Conservation (phyloP, 2,329 filamentous ascomycete species). For the Cladosporium sp. region DNA sequence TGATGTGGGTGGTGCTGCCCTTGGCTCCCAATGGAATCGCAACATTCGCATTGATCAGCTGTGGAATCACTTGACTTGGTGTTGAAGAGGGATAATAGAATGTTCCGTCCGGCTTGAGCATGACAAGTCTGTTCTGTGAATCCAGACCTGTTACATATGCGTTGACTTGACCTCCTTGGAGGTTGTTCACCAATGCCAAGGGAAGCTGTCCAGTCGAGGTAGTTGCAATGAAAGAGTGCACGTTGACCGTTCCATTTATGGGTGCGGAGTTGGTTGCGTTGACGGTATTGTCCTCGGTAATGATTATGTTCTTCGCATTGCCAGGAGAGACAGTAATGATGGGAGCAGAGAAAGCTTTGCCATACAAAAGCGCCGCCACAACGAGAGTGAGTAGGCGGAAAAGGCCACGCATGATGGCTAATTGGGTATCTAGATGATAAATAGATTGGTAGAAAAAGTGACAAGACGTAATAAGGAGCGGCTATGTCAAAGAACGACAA, state of each 20-base stretch:
- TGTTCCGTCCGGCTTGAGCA: conserved; percentile 39
- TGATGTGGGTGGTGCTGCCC: conserved; percentile 38
- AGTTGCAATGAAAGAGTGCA: conserved; percentile 2
- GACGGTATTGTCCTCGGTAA: conserved; percentile 24
- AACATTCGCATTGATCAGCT: conserved; percentile 35
- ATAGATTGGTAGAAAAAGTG: neutral
- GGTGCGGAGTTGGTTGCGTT: conserved; percentile 20
- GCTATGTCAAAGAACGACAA: neutral
- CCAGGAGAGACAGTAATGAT: conserved; percentile 21
- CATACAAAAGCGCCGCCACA: conserved; percentile 1
- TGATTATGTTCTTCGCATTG: conserved; percentile 20
- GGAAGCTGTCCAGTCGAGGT: conserved; percentile 16
- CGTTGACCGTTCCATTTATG: neutral
- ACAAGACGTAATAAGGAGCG: neutral
- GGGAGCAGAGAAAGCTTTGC: conserved; percentile 17
- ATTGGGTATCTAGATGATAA: neutral
- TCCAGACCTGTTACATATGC: conserved; percentile 48
- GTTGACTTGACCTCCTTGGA: conserved; percentile 35
- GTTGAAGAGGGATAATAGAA: conserved; percentile 42
- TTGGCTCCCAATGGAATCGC: conserved; percentile 38
- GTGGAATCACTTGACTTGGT: conserved; percentile 28
- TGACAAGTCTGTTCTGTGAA: conserved; percentile 37
- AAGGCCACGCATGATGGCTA: neutral
- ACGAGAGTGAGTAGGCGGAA: neutral
- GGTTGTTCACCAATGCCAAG: conserved; percentile 42